Conservation (phyloP, 257 asterid species). For the Plantago major region DNA sequence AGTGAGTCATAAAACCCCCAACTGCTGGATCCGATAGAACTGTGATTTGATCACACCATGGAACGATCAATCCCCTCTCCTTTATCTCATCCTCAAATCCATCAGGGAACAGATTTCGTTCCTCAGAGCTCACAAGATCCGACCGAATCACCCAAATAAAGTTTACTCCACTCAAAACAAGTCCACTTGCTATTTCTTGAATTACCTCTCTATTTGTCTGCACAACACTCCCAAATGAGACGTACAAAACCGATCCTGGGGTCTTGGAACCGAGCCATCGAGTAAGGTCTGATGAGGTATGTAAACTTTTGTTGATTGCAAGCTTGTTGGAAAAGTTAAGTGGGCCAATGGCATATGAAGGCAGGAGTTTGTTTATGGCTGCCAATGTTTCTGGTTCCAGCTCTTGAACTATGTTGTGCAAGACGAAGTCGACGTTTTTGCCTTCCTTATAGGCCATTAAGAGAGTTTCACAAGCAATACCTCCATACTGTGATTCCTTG, state of each 20-base stretch:
- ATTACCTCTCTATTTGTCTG: slow-evolving; percentile 13
- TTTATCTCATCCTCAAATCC: slow-evolving; percentile 3
- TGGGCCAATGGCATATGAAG: neutral
- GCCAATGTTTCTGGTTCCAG: slow-evolving; percentile 21
- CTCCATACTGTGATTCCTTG: slow-evolving; percentile 20
- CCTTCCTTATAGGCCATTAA: slow-evolving; percentile 24
- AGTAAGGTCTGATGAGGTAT: slow-evolving; percentile 1
- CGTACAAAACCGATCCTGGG: neutral
- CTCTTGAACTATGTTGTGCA: slow-evolving; percentile 21
- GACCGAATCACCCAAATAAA: slow-evolving; percentile 1
- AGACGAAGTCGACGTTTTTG: slow-evolving; percentile 24
- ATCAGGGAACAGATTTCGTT: neutral
- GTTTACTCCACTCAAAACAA: slow-evolving; percentile 10
- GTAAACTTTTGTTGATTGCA: slow-evolving; percentile 17
- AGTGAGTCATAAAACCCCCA: slow-evolving; percentile 23
- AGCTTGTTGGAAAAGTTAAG: neutral
- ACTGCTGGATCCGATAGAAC: slow-evolving; percentile 11
- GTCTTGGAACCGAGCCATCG: slow-evolving; percentile 2
- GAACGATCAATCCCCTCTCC: slow-evolving; percentile 17
- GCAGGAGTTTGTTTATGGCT: neutral
- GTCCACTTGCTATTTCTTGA: slow-evolving; percentile 20
- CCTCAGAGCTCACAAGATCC: slow-evolving; percentile 14
- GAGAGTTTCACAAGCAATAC: slow-evolving; percentile 21
- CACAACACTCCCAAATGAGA: slow-evolving; percentile 33
- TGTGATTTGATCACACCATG: slow-evolving; percentile 20